Base-by-base conservation (phyloP, 371 early-diverging fungal species). In the Chytridium lagenaria region DNA sequence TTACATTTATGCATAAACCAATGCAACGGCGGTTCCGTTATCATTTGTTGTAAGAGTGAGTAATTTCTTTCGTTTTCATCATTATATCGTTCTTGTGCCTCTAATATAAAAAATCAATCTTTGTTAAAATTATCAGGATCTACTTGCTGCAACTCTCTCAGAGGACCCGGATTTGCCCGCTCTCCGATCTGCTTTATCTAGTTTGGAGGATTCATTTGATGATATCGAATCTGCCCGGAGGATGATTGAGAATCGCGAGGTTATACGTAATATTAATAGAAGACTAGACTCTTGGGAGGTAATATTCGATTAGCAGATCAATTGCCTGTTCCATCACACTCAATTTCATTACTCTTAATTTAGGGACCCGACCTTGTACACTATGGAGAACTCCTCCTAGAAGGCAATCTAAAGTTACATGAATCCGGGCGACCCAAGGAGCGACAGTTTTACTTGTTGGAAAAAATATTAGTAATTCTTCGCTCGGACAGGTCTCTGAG, bases 201-300 rank as follows among this genome's bases (percentile, higher is more conserved):
- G 55, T 26, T 26, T 77, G 16, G 55, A 40, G n/a, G 55, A 49
- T 5, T 64, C 72, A 30, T 34, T 69, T 1, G 26, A 69, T 15
- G 44, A 71, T 1, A 68, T 77, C 33, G 73, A 70, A 28, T 15
- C 28, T 0, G 39, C 44, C 22, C 68, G 67, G 64, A 59, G 51
- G 23, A 19, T 23, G 23, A 70, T 68, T 34, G 73, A 77, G 52
- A 72, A 69, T 40, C 44, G 66, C 1, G 73, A 69, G 51, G 55
- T 77, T 5, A 57, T 77, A 19, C 69, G 66, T 19, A 59, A 19
- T 16, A 23, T 77, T 16, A 64, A 33, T 34, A 39, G 55, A 50
- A 66, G 61, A 38, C 30, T 77, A 33, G 59, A 74, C n/a, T 63
- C 39, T 19, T 77, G 77, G 77, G 77, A 77, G 67, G 55, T 52